phyloP scores from a whole-genome alignment of 2,329 filamentous ascomycete species.

The Catunica adiposa region DNA sequence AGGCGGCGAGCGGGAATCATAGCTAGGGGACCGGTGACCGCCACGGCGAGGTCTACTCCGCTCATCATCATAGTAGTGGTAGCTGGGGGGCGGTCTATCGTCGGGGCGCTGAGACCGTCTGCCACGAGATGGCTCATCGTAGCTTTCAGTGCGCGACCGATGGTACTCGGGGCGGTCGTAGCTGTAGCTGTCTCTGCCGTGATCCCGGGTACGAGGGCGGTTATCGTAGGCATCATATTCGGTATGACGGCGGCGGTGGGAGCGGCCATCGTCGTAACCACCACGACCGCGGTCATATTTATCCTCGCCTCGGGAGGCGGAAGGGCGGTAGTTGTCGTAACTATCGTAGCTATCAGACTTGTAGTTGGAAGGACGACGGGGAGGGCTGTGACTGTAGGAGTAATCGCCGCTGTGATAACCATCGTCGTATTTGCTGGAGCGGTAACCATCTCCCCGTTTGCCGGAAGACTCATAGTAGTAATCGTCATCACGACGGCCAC shows the following conservation, averaged over 20 bases:
- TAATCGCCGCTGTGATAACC: not conserved
- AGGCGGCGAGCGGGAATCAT: conserved; percentile 8
- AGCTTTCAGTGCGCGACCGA: conserved; percentile 7
- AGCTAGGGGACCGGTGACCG: conserved; percentile 7
- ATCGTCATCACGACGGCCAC: conserved; percentile 6
- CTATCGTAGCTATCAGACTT: conserved; percentile 4
- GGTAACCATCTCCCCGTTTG: not conserved
- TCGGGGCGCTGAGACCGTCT: conserved; percentile 4
- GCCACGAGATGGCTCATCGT: conserved; percentile 11
- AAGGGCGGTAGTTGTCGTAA: conserved; percentile 2
- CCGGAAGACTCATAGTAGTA: conserved; percentile 4
- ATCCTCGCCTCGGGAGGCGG: not conserved
- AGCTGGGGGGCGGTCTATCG: not conserved
- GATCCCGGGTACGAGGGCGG: conserved; percentile 2
- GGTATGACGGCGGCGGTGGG: not conserved
- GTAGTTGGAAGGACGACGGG: conserved; percentile 2
- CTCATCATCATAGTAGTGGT: conserved; percentile 9
- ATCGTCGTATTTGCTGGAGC: conserved; percentile 1
- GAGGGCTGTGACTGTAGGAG: conserved; percentile 5
- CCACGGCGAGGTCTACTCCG: not conserved
- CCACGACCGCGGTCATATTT: not conserved
- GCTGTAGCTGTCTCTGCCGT: not conserved
- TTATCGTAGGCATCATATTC: conserved; percentile 4
- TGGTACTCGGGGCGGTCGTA: conserved; percentile 8
- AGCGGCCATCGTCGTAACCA: not conserved